phyloP scores from a whole-genome alignment of 257 asterid genomes.

The Plantago elongata region DNA sequence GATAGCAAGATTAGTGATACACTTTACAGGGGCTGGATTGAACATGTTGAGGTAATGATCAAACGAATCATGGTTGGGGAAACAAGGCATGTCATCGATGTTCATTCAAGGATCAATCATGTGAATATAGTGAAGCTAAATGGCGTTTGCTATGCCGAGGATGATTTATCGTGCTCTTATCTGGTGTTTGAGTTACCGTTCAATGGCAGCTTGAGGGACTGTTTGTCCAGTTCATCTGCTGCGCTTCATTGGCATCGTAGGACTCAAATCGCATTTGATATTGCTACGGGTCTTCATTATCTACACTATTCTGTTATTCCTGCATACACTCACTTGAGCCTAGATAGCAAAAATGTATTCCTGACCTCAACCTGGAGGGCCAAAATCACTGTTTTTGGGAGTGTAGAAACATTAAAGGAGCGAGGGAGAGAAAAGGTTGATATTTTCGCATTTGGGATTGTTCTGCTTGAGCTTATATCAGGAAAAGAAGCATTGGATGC shows the following conservation, averaged over 20 bases:
- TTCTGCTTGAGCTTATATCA: constrained; percentile 53
- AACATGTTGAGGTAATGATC: constrained; percentile 40
- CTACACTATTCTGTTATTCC: constrained; percentile 59
- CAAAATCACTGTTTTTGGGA: constrained; percentile 39
- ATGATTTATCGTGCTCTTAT: constrained; percentile 35
- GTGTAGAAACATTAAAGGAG: constrained; percentile 19
- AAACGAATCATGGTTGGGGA: constrained; percentile 40
- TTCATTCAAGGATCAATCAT: constrained; percentile 66
- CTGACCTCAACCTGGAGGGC: constrained; percentile 68
- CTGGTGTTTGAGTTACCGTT: constrained; percentile 57
- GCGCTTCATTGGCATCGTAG: constrained; percentile 47
- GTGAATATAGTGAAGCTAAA: constrained; percentile 56
- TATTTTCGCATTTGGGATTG: constrained; percentile 53
- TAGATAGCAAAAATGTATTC: constrained; percentile 41
- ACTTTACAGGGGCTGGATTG: constrained; percentile 45
- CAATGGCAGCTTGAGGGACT: constrained; percentile 56
- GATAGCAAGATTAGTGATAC: constrained; percentile 25
- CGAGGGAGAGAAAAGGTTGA: constrained; percentile 41
- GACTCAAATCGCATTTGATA: constrained; percentile 63
- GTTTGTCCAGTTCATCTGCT: constrained; percentile 26
- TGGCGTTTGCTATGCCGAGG: constrained; percentile 58
- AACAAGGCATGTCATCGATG: constrained; percentile 41
- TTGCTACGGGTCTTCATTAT: constrained; percentile 63
- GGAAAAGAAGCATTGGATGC: constrained; percentile 49
- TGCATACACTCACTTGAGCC: constrained; percentile 34